These are phyloP conservation scores for Trichocladium uniseriatum DNA, from an alignment of 495 filamentous ascomycete genomes.

Conservation along the genomic window DNA sequence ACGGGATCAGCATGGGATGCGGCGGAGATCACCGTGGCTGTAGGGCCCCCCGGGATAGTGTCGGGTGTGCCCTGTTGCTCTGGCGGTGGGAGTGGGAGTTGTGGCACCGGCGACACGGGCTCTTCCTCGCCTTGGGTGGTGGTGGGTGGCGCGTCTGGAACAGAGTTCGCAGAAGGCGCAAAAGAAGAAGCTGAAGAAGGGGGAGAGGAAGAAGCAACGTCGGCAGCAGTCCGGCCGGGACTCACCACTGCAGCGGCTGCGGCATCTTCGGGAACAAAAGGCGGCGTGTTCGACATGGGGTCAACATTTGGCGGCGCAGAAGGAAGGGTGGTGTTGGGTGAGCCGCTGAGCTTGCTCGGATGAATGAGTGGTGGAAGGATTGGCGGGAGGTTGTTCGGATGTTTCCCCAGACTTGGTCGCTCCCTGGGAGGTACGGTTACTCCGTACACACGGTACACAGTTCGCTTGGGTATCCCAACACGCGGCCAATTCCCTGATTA, in stretches of 20 bases:
- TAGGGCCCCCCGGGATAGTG: constrained; percentile 20
- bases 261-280: constrained; percentile 38
- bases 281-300: constrained; percentile 44
- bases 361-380: not conserved
- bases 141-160: constrained; percentile 6
- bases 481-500: not conserved
- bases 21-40: constrained; percentile 18
- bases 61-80: constrained; percentile 16
- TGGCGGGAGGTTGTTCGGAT: no score
- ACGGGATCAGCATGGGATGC: constrained; percentile 32
- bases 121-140: constrained; percentile 7
- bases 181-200: no score
- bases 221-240: constrained; percentile 25
- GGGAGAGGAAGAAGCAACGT: constrained; percentile 1
- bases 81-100: constrained; percentile 20
- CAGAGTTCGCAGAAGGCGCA: not conserved
- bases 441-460: no score
- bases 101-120: constrained; percentile 18
- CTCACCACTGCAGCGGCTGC: constrained; percentile 42
- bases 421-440: no score
- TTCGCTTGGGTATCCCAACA: no score
- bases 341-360: not conserved
- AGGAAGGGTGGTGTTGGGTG: constrained; percentile 1
- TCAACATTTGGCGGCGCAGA: constrained; percentile 38
- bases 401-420: no score